Evolutionary conservation across 306 rosid genomes (phyloP), one percentile per base, ranked within the genome.

Genomic region (Vigna unguiculata): DNA sequence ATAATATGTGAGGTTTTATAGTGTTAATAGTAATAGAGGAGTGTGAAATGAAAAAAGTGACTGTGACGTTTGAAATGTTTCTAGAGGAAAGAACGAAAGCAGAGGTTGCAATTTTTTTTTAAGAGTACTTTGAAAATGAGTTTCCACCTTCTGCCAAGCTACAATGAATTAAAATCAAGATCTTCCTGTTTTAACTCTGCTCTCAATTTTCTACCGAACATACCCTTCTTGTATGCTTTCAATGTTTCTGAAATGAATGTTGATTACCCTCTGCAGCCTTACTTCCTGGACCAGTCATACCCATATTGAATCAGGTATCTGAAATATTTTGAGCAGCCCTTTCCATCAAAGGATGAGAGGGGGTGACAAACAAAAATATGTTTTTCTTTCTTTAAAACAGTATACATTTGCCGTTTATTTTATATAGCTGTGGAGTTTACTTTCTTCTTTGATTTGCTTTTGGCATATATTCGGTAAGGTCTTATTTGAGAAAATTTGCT

Each of bases 281-380:
- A 88, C 97, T 93, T 73, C 98, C 98, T 24, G 98, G 98, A 84
- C 98, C 98, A 47, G 92, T 90, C 78, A 88, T 93, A 88, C 98
- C 98, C 47, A 85, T 93, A 63, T 85, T 93, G 88, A 91, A 77
- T 88, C 93, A 93, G 98, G 98, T 93, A 91, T 63, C 75, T 72
- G 71, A 32, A 70, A 74, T 63, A 57, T 70, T 78, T 78, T 69
- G 47, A 58, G 59, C 46, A 22, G 53, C 55, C 41, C 61, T 71
- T 71, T 64, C 73, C 58, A 65, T 84, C 61, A 45, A 62, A 58
- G 47, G 66, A 61, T 7, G 17, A 64, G 64, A 71, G 71, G 72
- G 47, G 71, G 54, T 25, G 74, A 36, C 17, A 10, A 69, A 69
- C 52, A 77, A 58, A 70, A 52, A 46, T 64, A 7, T 46, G 4